Evolutionary conservation across 805 yeast genomes (phyloP), one percentile per base, ranked within the genome.

Genomic region (Saturnispora halmiae): DNA sequence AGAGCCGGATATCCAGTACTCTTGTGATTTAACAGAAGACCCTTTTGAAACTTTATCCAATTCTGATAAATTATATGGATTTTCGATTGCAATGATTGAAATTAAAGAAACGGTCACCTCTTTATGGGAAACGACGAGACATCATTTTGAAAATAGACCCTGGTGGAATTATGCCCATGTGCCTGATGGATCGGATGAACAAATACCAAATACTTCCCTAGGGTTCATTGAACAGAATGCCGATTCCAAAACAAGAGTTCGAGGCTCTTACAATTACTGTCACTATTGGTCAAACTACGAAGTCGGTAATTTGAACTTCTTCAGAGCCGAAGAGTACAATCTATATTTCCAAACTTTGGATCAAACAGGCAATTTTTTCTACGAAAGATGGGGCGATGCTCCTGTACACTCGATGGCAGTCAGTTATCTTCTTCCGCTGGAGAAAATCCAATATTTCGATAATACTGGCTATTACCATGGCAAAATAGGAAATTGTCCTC

Each of bases 331-430:
- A 36, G 73, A 71, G 15, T 79, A 79, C 58, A 50, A 54, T 22
- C 61, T 63, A 44, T 79, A 68, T 57, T 79, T 79, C 52, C 67
- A 76, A 27, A 52, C 62, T 45, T 64, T 79, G 44, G 86, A 79
- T 57, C 51, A 63, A 38, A 66, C 74, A 2, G 83, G 83, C 20
- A 81, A 82, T 34, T 79, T 79, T 59, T 79, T 77, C 59, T 79
- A 79, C 59, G 84, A 79, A 58, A 66, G 86, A 58, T 79, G 86
- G 86, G 86, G 86, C 20, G 86, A 79, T 58, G 86, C 86, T 1
- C 85, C 85, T 3, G 70, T 79, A 34, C 86, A 79, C 57, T 70
- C 83, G 3, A 63, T 79, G 44, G 86, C 79, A 4, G 80, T 71
- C 3, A 65, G 79, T 1, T 63, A 73, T 44, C 65, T 79, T 55